A percentile compares a stretch with the other conserved stretches of the same genome.
These are phyloP conservation scores for Sphaerulina musiva DNA, from an alignment of 2,329 filamentous ascomycete genomes.

Conservation along the genomic window DNA sequence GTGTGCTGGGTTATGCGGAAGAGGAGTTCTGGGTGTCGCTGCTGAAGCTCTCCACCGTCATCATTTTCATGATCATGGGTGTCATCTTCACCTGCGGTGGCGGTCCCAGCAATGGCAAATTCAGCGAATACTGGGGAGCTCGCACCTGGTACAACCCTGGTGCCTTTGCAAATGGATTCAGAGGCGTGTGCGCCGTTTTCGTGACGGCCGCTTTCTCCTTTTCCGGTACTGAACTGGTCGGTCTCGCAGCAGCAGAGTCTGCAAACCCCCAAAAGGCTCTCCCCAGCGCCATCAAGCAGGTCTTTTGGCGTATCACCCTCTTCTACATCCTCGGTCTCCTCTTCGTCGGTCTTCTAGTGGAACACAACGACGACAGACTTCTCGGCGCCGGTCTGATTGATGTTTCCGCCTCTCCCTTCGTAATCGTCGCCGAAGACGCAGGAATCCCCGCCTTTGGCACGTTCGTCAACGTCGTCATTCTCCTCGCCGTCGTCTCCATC, in stretches of 20 bases:
- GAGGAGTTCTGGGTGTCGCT: constrained; percentile 28
- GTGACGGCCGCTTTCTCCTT: constrained; percentile 59
- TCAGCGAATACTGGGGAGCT: constrained; percentile 43
- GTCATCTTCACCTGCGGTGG: constrained; percentile 53
- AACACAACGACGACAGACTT: constrained; percentile 60
- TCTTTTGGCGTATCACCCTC: constrained; percentile 87
- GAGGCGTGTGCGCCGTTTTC: constrained; percentile 58
- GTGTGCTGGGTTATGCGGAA: constrained; percentile 28
- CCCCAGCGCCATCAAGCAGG: constrained; percentile 82
- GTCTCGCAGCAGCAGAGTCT: constrained; percentile 70
- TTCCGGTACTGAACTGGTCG: constrained; percentile 56
- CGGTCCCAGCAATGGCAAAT: constrained; percentile 40
- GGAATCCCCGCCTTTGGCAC: constrained; percentile 75
- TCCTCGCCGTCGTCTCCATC: constrained; percentile 80
- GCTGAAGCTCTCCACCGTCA: constrained; percentile 37
- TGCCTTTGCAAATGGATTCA: constrained; percentile 52
- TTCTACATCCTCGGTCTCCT: constrained; percentile 83
- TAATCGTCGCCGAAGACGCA: constrained; percentile 74
- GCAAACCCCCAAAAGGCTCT: constrained; percentile 74
- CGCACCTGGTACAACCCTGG: constrained; percentile 39
- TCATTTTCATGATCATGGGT: constrained; percentile 58
- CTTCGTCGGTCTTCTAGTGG: constrained; percentile 75
- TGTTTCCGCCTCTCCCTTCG: constrained; percentile 77
- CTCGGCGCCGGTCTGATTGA: constrained; percentile 53
- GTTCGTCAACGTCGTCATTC: constrained; percentile 91